Base-by-base conservation (phyloP, 2,329 filamentous ascomycete genomes). In the Alternaria consortialis region DNA sequence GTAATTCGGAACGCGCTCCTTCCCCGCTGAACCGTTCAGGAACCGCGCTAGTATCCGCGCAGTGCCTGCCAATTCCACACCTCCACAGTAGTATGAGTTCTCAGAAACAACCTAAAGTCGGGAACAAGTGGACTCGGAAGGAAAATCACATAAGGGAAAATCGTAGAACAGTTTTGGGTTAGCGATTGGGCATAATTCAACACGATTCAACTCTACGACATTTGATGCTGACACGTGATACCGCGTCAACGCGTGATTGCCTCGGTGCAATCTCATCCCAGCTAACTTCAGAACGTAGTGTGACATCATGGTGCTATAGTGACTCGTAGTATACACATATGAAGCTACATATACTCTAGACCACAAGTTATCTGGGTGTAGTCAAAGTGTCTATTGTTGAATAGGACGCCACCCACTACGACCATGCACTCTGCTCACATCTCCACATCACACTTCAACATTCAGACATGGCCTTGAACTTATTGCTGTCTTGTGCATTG, bases 1-100 rank as follows among this genome's bases (percentile, higher is more conserved):
- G 63, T 48, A 58, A 53, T 60, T 36, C 57, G 46, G 42, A 58
- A 71, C 70, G 70, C 70, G 70, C 64, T 62, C 51, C 58, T 58
- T 60, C 61, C 67, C 70, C 66, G 59, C 53, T 67, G 58, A 58
- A 48, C 23, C 51, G 51, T 56, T 54, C n/a, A 36, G 29, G 46
- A 40, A 51, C 42, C 46, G 48, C 67, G 62, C 65, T 68, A 68
- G 40, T 34, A 27, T 17, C 27, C 17, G 29, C 6, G 50, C 25
- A 52, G 29, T 25, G 51, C 15, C 51, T 37, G 9, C 15, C 42
- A 27, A 13, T 11, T 29, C 25, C 47, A 36, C n/a, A 40, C 51
- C 8, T 17, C 20, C 37, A 34, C 46, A 12, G 8, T 12, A 36
- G 20, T 25, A 12, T 37, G 2, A 36, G 20, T 8, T 25, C 32